Evolutionary conservation across 2,329 filamentous ascomycete species (phyloP).

Genomic region (Sphaerulina populicola): DNA sequence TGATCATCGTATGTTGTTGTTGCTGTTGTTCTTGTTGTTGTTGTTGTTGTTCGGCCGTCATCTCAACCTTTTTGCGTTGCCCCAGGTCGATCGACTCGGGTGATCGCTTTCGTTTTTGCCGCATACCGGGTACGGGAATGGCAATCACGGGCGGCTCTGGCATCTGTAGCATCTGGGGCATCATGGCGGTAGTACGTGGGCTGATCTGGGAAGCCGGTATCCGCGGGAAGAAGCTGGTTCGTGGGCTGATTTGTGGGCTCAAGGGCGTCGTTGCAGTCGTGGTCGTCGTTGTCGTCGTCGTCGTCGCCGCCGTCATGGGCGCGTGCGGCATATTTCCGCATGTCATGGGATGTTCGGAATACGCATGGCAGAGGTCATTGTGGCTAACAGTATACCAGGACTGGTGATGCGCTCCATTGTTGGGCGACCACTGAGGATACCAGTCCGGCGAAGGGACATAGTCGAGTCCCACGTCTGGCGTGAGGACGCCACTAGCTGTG

Average conservation of each 20-base stretch:
- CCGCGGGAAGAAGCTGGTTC: neutral
- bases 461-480: conserved; percentile 3
- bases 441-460: conserved; percentile 2
- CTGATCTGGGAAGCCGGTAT: neutral
- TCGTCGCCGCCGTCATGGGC: neutral
- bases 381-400: neutral
- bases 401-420: conserved; percentile 1
- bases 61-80: conserved; percentile 2
- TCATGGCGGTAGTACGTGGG: neutral
- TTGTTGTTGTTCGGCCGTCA: neutral
- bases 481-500: conserved; percentile 3
- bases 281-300: too few relatives aligned
- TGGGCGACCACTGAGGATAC: conserved; percentile 2
- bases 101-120: conserved; percentile 10
- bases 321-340: neutral
- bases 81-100: neutral
- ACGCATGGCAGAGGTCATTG: neutral
- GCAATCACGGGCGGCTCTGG: neutral
- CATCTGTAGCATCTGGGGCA: neutral
- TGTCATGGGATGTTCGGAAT: neutral
- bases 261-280: neutral
- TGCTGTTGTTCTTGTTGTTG: neutral
- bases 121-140: neutral
- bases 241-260: neutral
- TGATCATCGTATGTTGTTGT: neutral